Evolutionary conservation across 805 yeast genomes (phyloP), one percentile per base, ranked within the genome.

Genomic region (Ogataea corticis): DNA sequence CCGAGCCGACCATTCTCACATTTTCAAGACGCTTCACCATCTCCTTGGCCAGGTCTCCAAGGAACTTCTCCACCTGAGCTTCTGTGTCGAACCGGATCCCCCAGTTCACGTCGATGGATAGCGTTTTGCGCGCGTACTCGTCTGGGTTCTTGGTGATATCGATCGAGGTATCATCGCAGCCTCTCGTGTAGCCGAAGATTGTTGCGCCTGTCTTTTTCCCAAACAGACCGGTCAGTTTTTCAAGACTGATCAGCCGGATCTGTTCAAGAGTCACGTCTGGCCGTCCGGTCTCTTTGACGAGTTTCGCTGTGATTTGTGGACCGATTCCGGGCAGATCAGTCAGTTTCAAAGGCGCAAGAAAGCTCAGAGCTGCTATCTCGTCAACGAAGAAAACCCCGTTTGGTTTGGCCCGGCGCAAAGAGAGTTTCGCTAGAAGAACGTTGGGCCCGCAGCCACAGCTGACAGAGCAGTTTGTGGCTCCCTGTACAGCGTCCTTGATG

Each of bases 61-160:
- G 58, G 57, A 92, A 94, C 4, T 44, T 52, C 50, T 85, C 91
- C 18, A 85, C 78, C 58, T 92, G 88, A 0, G 65, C 61, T 25
- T 76, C 69, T 0, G 68, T 69, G 27, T 80, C 76, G 52, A 91
- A 85, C 38, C 98, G 61, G 0, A 92, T 86, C 0, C 97, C 98
- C 84, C 89, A 92, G 50, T 89, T 87, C 21, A 92, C 84, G 59
- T 92, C 98, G 3, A 90, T 85, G 0, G 96, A 88, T 0, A 92
- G 76, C 1, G 94, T 79, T 55, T 88, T 89, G 21, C 96, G 71
- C 11, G 78, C 73, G 15, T 81, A 71, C 42, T 67, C 79, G 13
- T 70, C 66, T 9, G 81, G 79, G 27, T 72, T 70, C 7, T 62
- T 49, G 25, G 79, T 62, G n/a, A 83, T 68, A 31, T 77, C 80